phyloP scores from a whole-genome alignment of 106 monocot species.

The Dactylorhiza incarnata region DNA sequence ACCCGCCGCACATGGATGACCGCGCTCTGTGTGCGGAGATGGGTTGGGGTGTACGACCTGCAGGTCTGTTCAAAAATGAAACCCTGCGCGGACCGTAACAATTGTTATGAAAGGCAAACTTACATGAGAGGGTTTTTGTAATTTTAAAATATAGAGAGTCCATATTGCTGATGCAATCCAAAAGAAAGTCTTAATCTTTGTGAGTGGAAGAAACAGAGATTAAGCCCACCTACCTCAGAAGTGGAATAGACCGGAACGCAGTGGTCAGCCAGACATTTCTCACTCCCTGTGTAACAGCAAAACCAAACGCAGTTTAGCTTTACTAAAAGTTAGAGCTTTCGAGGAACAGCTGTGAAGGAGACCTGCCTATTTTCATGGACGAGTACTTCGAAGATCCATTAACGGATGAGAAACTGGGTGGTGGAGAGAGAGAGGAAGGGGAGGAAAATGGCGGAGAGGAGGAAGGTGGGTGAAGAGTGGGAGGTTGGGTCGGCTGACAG shows the following conservation, averaged over 20 bases:
- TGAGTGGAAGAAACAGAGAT: background rate
- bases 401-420: background rate
- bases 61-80: too few relatives aligned
- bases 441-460: background rate
- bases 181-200: too few relatives aligned
- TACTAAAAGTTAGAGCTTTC: too few relatives aligned
- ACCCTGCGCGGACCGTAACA: too few relatives aligned
- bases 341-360: too few relatives aligned
- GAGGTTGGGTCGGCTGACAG: background rate
- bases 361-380: background rate
- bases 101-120: too few relatives aligned
- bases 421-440: background rate
- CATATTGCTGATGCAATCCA: too few relatives aligned
- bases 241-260: constrained; percentile 5
- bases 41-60: too few relatives aligned
- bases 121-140: too few relatives aligned
- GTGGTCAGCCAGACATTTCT: background rate
- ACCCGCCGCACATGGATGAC: too few relatives aligned
- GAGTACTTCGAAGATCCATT: background rate
- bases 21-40: too few relatives aligned
- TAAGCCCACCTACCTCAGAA: background rate
- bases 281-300: background rate
- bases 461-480: background rate
- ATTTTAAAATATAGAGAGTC: too few relatives aligned
- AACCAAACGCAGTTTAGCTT: background rate